phyloP scores from a whole-genome alignment of 2,329 filamentous ascomycete genomes.

The Aspergillus ibericus region DNA sequence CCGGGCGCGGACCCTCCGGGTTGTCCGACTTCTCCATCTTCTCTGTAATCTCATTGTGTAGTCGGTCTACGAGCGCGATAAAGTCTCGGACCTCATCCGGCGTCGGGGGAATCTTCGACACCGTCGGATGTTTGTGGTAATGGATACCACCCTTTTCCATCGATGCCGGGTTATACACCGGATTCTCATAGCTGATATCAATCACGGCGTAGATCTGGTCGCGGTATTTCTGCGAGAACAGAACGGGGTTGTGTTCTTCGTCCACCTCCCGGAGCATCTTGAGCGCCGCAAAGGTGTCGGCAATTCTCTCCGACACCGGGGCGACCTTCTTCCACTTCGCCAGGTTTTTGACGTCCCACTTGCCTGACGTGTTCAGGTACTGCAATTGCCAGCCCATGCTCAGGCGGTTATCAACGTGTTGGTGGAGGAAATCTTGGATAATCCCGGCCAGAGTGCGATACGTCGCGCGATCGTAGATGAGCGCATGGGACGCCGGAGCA shows the following conservation, averaged over 20 bases:
- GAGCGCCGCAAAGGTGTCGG: constrained; percentile 78
- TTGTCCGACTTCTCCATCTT: constrained; percentile 48
- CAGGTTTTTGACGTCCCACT: constrained; percentile 98
- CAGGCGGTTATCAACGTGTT: constrained; percentile 73
- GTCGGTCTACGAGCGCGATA: constrained; percentile 58
- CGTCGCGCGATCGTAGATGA: constrained; percentile 76
- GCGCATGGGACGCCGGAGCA: constrained; percentile 74
- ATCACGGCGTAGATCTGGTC: constrained; percentile 71
- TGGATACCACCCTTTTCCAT: constrained; percentile 66
- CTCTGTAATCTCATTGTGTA: constrained; percentile 57
- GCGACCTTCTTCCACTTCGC: constrained; percentile 82
- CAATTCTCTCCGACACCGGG: constrained; percentile 77
- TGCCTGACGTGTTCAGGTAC: constrained; percentile 82
- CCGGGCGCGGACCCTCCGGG: constrained; percentile 34
- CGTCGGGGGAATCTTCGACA: constrained; percentile 83
- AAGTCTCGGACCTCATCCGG: constrained; percentile 61
- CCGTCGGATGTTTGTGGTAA: constrained; percentile 86
- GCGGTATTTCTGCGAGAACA: constrained; percentile 69
- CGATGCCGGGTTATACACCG: constrained; percentile 78
- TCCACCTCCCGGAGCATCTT: constrained; percentile 93
- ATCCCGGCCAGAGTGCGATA: constrained; percentile 76
- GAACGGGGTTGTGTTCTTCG: constrained; percentile 71
- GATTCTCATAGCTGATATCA: constrained; percentile 87
- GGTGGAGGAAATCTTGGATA: constrained; percentile 76
- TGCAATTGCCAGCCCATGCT: constrained; percentile 88